Percentiles rank a stretch among this genome's conserved stretches.
Evolutionary conservation across 2,329 filamentous ascomycete genomes (phyloP).

Genomic region (Clonostachys chloroleuca): DNA sequence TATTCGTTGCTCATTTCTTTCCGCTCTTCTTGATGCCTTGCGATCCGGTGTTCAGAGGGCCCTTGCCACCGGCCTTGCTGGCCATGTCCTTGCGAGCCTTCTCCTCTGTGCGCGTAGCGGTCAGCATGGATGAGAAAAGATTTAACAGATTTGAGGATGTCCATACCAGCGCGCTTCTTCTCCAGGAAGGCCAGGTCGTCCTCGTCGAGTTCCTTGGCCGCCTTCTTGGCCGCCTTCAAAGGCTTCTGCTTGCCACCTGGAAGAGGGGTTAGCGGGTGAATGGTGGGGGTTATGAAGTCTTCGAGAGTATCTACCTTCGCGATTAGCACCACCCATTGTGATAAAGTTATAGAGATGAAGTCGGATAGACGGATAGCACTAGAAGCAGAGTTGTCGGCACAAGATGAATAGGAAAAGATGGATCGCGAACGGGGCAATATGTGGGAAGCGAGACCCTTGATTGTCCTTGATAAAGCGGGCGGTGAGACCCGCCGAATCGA

Average conservation of each 20-base stretch:
- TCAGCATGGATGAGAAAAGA: not conserved
- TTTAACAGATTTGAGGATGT: not conserved
- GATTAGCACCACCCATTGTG: conserved; percentile 31
- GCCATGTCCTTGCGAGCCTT: conserved; percentile 82
- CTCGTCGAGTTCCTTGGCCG: conserved; percentile 76
- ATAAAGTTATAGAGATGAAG: not conserved
- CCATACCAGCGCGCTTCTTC: conserved; percentile 80
- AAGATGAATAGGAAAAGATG: too few relatives aligned
- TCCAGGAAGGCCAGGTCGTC: conserved; percentile 79
- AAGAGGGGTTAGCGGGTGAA: conserved; percentile 13
- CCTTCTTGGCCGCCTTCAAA: conserved; percentile 86
- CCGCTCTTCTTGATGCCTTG: conserved; percentile 98
- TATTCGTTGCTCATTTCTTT: conserved; percentile 71
- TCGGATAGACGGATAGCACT: not conserved
- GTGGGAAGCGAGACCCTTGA: too few relatives aligned
- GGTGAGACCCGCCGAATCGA: not conserved
- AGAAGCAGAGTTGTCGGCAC: too few relatives aligned
- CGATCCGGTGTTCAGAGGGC: conserved; percentile 75
- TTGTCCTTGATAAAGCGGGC: too few relatives aligned
- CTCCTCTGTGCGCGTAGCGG: conserved; percentile 50
- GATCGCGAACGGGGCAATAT: too few relatives aligned
- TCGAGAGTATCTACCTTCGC: conserved; percentile 21
- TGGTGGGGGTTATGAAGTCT: not conserved
- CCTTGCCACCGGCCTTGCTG: conserved; percentile 81
- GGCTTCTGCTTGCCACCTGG: conserved; percentile 82